These are phyloP conservation scores for Candida sp. DNA, from an alignment of 1,139 yeast genomes.

Conservation along the genomic window DNA sequence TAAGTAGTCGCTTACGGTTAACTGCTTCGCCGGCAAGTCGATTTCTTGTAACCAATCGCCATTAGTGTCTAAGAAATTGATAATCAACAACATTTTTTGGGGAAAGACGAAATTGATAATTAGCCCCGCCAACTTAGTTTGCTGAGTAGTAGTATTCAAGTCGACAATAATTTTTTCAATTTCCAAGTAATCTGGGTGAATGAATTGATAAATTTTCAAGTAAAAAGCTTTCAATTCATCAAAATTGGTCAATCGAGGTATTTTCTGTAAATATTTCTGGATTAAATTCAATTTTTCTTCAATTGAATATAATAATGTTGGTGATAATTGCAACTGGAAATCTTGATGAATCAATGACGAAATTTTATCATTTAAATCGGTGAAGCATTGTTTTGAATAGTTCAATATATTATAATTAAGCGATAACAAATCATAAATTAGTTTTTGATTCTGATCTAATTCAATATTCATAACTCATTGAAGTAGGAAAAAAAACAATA, in stretches of 20 bases:
- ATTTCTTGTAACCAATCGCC: not conserved
- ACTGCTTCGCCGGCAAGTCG: not conserved
- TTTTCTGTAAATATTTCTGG: not conserved
- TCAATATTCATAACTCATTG: not conserved
- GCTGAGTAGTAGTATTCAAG: not conserved
- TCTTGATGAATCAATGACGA: not conserved
- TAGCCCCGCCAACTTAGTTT: not conserved
- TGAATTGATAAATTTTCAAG: not conserved
- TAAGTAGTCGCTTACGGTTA: not conserved
- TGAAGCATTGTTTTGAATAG: not conserved
- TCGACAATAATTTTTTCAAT: not conserved
- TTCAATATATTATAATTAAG: not conserved
- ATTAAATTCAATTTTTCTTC: not conserved
- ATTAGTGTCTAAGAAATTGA: not conserved
- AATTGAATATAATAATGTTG: not conserved
- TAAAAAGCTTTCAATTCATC: not conserved
- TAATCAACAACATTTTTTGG: not conserved
- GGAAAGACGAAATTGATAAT: not conserved
- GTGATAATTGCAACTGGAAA: not conserved
- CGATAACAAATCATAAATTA: not conserved
- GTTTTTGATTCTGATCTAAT: not conserved
- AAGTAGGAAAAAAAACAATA: not conserved
- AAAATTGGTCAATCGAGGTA: not conserved
- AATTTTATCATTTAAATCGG: not conserved
- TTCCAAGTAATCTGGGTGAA: not conserved